Evolutionary conservation across 495 filamentous ascomycete species (phyloP), one percentile per base, ranked within the genome.

Genomic region (Hyaloscypha bicolor): DNA sequence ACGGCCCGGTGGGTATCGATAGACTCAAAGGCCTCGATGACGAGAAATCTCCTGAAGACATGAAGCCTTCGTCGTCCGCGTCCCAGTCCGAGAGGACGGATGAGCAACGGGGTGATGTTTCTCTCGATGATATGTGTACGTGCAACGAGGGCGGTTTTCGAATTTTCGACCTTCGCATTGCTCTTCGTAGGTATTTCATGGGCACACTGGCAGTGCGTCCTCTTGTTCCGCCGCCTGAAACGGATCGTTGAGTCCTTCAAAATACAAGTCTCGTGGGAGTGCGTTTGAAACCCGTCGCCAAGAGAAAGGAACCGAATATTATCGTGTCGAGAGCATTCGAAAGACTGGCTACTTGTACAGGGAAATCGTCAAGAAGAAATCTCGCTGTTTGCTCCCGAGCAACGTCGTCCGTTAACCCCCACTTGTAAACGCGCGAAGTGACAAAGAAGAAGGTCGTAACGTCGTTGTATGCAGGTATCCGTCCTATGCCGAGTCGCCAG

Each of bases 1-100:
- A 91, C 42, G 85, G 85, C 68, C 87, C 87, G 45, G 78, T 68
- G 32, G 86, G 83, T 77, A 89, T 86, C 37, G 85, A 78, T 60
- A 91, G 79, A 77, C 87, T 91, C 65, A 86, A 77, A 29, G 89
- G 87, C 75, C 85, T 83, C 63, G 85, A 83, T 67, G 82, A 62
- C 29, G 70, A 65, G 32, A 74, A 55, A 63, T 78, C 75, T 48
- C 82, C 80, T 35, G 81, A 75, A 57, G 80, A 85, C 82, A 85
- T 85, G 62, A 76, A 79, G 59, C 75, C 78, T 73, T 84, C 81
- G 78, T 86, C 81, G 75, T 84, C 86, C 69, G 85, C 84, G 80
- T 88, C 86, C 70, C 85, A 87, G 64, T 86, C 85, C 66, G 79
- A 83, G 25, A 74, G 62, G 57, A 69, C 70, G 48, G 68, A 72